phyloP scores from a whole-genome alignment of 108 stramenopile species.

The Nitzschia sp. region DNA sequence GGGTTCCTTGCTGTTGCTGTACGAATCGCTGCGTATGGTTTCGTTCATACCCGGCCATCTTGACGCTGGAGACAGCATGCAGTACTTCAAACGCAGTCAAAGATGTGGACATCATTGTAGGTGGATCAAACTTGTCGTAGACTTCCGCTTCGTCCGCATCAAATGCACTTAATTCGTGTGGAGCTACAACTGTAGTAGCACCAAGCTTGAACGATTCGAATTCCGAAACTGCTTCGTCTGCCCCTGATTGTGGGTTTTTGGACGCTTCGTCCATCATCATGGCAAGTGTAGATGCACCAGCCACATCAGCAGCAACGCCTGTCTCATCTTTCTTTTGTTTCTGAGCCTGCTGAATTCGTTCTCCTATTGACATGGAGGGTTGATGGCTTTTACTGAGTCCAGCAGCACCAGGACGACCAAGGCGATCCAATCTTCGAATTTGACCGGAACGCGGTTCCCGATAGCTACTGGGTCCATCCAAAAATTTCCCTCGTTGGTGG shows the following conservation, averaged over 20 bases:
- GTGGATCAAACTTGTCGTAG: constrained; percentile 9
- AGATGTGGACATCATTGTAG: constrained; percentile 37
- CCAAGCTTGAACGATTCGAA: background rate
- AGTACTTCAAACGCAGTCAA: constrained; percentile 48
- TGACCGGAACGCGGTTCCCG: constrained; percentile 33
- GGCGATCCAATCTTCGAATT: constrained; percentile 27
- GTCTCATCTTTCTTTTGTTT: constrained; percentile 3
- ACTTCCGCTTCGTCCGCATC: background rate
- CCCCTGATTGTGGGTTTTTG: constrained; percentile 8
- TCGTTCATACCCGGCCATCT: background rate
- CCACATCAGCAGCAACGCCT: background rate
- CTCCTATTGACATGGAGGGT: constrained; percentile 26
- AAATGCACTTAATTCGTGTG: background rate
- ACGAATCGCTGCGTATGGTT: constrained; percentile 14
- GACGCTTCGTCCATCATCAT: constrained; percentile 35
- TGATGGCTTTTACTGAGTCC: background rate
- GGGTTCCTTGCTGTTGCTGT: background rate
- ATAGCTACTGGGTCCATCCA: constrained; percentile 40
- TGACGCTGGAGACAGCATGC: background rate
- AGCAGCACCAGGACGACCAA: background rate
- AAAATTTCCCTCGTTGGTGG: constrained; percentile 32
- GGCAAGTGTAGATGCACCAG: constrained; percentile 24
- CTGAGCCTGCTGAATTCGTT: constrained; percentile 25
- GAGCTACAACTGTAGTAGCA: background rate
- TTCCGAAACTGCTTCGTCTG: constrained; percentile 4